Evolutionary conservation across 768 basidiomycete species (phyloP).

Genomic region (Cystofilobasidium macerans): DNA sequence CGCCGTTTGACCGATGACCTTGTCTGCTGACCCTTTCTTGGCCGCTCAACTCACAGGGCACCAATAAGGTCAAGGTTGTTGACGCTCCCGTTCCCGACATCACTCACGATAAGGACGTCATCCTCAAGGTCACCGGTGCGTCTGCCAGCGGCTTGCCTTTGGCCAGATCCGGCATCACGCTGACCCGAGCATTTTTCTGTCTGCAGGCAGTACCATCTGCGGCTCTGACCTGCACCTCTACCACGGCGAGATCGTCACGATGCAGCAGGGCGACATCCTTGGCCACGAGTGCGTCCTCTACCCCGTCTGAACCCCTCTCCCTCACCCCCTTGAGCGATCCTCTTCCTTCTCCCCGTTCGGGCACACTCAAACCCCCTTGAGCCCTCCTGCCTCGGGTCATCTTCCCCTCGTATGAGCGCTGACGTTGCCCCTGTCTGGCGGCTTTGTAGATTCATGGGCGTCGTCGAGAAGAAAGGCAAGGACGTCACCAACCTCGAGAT

Average conservation of each 20-base stretch:
- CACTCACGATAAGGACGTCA: conserved; percentile 62
- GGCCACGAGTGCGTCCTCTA: conserved; percentile 51
- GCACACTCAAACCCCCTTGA: too few species aligned
- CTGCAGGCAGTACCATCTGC: conserved; percentile 52
- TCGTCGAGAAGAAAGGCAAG: conserved; percentile 55
- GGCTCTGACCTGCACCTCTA: conserved; percentile 57
- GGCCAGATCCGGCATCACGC: too few species aligned
- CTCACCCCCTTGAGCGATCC: not conserved
- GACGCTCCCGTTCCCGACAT: conserved; percentile 50
- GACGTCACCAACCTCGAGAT: conserved; percentile 51
- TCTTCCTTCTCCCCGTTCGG: too few species aligned
- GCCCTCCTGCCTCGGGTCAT: too few species aligned
- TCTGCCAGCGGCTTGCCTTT: too few species aligned
- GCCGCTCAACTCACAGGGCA: conserved; percentile 35
- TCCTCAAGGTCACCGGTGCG: conserved; percentile 57
- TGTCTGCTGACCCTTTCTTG: too few species aligned
- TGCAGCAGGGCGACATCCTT: conserved; percentile 64
- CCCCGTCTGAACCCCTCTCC: too few species aligned
- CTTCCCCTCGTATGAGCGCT: too few species aligned
- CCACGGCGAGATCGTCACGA: conserved; percentile 39
- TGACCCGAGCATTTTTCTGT: too few species aligned
- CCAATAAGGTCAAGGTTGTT: conserved; percentile 42
- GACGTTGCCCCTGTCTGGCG: too few species aligned
- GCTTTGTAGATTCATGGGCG: conserved; percentile 44
- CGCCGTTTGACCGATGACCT: too few species aligned